These are phyloP conservation scores for Auriscalpium vulgare DNA, from an alignment of 768 basidiomycete species.

Conservation along the genomic window DNA sequence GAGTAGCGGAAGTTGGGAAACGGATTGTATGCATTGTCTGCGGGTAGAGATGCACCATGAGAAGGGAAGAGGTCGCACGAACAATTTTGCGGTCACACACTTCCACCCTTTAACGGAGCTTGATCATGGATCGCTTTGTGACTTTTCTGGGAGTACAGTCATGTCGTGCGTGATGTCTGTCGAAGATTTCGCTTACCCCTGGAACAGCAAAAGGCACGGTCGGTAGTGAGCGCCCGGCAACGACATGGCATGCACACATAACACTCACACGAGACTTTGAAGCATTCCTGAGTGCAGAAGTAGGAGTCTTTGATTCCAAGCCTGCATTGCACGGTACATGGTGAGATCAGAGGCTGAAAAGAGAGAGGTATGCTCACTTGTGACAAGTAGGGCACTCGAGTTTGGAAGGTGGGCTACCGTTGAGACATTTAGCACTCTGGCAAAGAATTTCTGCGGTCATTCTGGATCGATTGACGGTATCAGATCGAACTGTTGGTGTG, in stretches of 20 bases:
- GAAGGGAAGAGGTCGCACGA: neutral
- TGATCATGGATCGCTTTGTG: slow-evolving; percentile 75
- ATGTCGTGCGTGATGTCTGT: neutral
- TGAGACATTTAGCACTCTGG: slow-evolving; percentile 64
- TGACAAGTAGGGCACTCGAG: slow-evolving; percentile 92
- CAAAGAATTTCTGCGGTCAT: slow-evolving; percentile 37
- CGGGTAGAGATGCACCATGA: neutral
- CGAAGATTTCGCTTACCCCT: slow-evolving; percentile 21
- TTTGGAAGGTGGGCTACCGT: slow-evolving; percentile 76
- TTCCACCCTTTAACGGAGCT: slow-evolving; percentile 27
- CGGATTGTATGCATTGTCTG: slow-evolving; percentile 75
- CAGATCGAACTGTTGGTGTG: no score
- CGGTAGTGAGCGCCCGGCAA: neutral
- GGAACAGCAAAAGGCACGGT: neutral
- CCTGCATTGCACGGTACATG: slow-evolving; percentile 30
- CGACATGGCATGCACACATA: neutral
- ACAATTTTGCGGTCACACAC: slow-evolving; percentile 15
- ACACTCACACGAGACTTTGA: slow-evolving; percentile 85
- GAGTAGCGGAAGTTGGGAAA: slow-evolving; percentile 74
- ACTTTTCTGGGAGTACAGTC: slow-evolving; percentile 47
- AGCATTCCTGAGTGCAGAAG: slow-evolving; percentile 94
- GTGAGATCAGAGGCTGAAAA: slow-evolving; percentile 2
- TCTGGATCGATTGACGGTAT: no score
- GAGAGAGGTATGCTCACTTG: slow-evolving; percentile 48
- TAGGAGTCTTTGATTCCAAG: slow-evolving; percentile 77